phyloP scores from a whole-genome alignment of 768 basidiomycete species.

The Crepidotus variabilis region DNA sequence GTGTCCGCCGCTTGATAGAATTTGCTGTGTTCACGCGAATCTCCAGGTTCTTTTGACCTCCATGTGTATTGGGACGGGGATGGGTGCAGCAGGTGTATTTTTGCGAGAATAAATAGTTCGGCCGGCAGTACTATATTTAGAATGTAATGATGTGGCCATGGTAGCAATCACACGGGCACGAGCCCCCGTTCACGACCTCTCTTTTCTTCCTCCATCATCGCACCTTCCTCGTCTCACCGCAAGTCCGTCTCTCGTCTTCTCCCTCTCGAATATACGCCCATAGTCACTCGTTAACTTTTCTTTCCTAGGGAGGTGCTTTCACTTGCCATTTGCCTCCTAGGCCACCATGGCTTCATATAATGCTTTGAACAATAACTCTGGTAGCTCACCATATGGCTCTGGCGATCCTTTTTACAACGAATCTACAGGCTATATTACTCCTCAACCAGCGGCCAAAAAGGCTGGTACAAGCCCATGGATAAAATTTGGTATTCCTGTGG shows the following conservation, averaged over 20 bases:
- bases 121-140: conserved; percentile 1
- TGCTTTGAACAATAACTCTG: conserved; percentile 16
- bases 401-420: conserved; percentile 68
- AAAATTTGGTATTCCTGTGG: conserved; percentile 68
- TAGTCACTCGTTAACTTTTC: conserved; percentile 20
- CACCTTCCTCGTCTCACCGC: neutral
- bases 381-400: conserved; percentile 34
- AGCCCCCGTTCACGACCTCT: neutral
- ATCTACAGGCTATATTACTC: conserved; percentile 68
- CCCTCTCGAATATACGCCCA: conserved; percentile 5
- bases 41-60: conserved; percentile 73
- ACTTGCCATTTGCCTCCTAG: conserved; percentile 10
- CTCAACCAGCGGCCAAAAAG: conserved; percentile 43
- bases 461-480: conserved; percentile 61
- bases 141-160: neutral
- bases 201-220: neutral
- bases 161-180: neutral
- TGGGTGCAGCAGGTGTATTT: conserved; percentile 85
- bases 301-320: conserved; percentile 15
- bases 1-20: conserved; percentile 9
- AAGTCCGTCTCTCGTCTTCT: conserved; percentile 4
- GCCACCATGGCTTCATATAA: conserved; percentile 33
- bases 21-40: neutral
- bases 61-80: conserved; percentile 90
- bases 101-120: conserved; percentile 40